Conservation (phyloP, 345 rosid species). For the Ceriops tagal region DNA sequence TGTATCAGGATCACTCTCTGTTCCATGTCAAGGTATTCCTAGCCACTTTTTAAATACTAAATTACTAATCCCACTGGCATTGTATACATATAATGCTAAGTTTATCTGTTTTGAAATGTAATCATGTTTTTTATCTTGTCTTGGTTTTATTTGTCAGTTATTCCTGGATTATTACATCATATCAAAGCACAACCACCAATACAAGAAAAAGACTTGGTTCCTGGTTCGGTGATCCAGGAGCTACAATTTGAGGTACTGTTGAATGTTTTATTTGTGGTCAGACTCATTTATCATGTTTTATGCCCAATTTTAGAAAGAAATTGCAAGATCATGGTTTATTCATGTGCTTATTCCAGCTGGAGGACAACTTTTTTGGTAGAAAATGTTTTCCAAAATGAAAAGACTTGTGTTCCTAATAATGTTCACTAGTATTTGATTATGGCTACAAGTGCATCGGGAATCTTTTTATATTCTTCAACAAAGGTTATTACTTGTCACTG, state of each 20-base stretch:
- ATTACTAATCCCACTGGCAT: neutral
- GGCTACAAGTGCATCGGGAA: too few species aligned
- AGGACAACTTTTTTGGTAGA: too few species aligned
- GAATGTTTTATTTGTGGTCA: neutral
- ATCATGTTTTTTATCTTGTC: neutral
- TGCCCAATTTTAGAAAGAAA: too few species aligned
- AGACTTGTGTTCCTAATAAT: too few species aligned
- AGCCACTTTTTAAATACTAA: neutral
- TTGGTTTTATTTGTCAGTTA: slow-evolving; percentile 33
- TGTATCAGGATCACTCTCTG: slow-evolving; percentile 29
- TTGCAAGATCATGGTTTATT: too few species aligned
- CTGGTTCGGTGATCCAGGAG: slow-evolving; percentile 41
- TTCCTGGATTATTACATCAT: slow-evolving; percentile 42
- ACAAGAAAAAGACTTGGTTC: slow-evolving; percentile 35
- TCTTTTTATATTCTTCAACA: too few species aligned
- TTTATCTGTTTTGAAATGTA: neutral
- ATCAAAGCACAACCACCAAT: slow-evolving; percentile 25
- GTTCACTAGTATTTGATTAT: too few species aligned
- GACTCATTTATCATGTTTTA: neutral
- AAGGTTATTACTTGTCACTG: too few species aligned
- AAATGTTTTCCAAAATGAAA: too few species aligned
- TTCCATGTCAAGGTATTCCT: slow-evolving; percentile 52
- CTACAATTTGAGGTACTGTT: slow-evolving; percentile 53
- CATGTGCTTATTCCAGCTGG: too few species aligned
- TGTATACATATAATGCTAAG: neutral